These are phyloP conservation scores for Acanthamoeba divionensis DNA, from an alignment of 208 protist species.

Conservation along the genomic window DNA sequence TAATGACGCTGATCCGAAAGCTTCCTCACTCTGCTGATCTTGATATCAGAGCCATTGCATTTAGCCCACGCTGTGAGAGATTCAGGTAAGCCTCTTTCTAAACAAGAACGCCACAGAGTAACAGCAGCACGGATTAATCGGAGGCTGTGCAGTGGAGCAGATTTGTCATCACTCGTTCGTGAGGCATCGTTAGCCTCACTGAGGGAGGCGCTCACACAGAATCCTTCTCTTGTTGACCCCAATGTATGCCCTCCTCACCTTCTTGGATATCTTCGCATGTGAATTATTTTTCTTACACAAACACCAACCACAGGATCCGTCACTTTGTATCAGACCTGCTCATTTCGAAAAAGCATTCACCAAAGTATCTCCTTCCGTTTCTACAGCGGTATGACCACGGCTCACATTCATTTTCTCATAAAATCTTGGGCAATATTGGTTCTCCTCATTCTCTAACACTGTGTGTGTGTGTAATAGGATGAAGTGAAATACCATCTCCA, in stretches of 20 bases:
- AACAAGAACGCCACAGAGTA: neutral
- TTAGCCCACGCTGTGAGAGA: neutral
- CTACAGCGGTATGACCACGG: neutral
- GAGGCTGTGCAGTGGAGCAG: neutral
- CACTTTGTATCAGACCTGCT: neutral
- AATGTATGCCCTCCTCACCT: neutral
- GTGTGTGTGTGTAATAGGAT: no score
- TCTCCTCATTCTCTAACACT: no score
- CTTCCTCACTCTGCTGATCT: conserved; percentile 86
- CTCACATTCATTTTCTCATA: neutral
- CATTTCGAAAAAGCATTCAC: conserved; percentile 17
- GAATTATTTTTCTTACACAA: neutral
- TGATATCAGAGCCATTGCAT: conserved; percentile 81
- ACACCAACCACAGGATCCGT: neutral
- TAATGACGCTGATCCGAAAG: conserved; percentile 81
- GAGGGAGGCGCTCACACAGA: neutral
- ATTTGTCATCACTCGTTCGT: neutral
- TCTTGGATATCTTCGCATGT: neutral
- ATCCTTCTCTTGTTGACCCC: neutral
- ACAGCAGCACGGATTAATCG: neutral
- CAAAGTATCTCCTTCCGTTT: conserved; percentile 4
- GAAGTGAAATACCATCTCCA: no score
- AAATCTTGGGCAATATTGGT: no score
- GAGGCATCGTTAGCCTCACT: conserved; percentile 17
- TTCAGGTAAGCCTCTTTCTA: neutral